A percentile compares a stretch with the other conserved stretches of the same genome.
These are phyloP conservation scores for Jimgerdemannia lactiflua DNA, from an alignment of 192 early-diverging fungal genomes.

Conservation along the genomic window DNA sequence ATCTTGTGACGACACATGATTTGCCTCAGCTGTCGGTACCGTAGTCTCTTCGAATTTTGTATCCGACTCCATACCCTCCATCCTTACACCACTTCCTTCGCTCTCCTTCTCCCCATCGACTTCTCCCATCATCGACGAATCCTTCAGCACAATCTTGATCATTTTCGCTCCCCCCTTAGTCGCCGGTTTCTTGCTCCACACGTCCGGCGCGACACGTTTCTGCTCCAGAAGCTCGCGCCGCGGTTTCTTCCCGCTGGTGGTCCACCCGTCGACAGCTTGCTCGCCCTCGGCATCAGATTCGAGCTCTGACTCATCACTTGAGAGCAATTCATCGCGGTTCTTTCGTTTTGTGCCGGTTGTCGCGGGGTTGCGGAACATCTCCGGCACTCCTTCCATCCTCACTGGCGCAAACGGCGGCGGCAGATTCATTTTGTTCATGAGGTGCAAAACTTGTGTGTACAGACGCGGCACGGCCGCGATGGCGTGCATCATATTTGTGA, in stretches of 20 bases:
- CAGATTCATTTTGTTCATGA: conserved; percentile 65
- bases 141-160: background rate
- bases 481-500: conserved; percentile 51
- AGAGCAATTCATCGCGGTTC: conserved; percentile 39
- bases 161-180: background rate
- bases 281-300: conserved; percentile 25
- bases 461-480: conserved; percentile 48
- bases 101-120: background rate
- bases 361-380: background rate
- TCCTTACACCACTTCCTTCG: background rate
- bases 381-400: conserved; percentile 10
- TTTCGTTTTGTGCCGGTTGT: conserved; percentile 5
- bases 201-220: conserved; percentile 11
- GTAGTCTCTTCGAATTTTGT: background rate
- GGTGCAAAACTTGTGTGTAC: conserved; percentile 58
- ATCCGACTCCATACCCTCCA: background rate
- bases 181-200: background rate
- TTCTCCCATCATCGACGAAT: background rate
- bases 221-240: conserved; percentile 8
- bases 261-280: background rate
- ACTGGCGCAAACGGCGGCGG: conserved; percentile 45
- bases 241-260: background rate
- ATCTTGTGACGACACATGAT: background rate
- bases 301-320: conserved; percentile 47
- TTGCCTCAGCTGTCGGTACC: background rate